Percentiles rank a stretch among this genome's conserved stretches.
These are phyloP conservation scores for Umbelopsis sp. DNA, from an alignment of 192 early-diverging fungal genomes.

Conservation along the genomic window DNA sequence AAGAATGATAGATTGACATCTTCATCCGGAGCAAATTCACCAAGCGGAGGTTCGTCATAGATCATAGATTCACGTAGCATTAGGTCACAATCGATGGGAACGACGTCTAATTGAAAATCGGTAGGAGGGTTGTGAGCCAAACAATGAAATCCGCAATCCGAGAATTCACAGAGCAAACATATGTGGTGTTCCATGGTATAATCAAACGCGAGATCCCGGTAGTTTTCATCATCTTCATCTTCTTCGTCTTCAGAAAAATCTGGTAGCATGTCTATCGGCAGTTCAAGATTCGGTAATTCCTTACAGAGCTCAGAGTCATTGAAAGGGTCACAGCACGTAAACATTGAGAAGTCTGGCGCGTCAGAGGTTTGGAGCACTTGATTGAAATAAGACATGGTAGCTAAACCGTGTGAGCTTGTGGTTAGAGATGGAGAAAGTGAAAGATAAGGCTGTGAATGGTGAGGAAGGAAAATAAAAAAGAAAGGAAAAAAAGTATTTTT, in stretches of 20 bases:
- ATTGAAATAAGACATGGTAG: too few species aligned
- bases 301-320: neutral
- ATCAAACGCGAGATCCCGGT: neutral
- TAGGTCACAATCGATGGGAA: neutral
- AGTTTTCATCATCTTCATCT: constrained; percentile 7
- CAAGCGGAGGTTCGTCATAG: neutral
- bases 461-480: too few species aligned
- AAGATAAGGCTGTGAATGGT: too few species aligned
- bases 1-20: constrained; percentile 10
- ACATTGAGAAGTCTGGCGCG: neutral
- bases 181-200: neutral
- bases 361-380: too few species aligned
- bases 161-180: neutral
- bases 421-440: too few species aligned
- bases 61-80: too few species aligned
- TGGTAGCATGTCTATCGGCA: constrained; percentile 9
- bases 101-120: constrained; percentile 9
- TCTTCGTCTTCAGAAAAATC: constrained; percentile 12
- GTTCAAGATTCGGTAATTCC: constrained; percentile 1
- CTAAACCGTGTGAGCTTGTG: too few species aligned
- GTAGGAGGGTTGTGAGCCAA: neutral
- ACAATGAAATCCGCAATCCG: constrained; percentile 1
- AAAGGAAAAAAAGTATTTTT: neutral
- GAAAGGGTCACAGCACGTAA: neutral
- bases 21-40: constrained; percentile 8